phyloP scores from a whole-genome alignment of 495 filamentous ascomycete species.

The Alectoria sarmentosa region DNA sequence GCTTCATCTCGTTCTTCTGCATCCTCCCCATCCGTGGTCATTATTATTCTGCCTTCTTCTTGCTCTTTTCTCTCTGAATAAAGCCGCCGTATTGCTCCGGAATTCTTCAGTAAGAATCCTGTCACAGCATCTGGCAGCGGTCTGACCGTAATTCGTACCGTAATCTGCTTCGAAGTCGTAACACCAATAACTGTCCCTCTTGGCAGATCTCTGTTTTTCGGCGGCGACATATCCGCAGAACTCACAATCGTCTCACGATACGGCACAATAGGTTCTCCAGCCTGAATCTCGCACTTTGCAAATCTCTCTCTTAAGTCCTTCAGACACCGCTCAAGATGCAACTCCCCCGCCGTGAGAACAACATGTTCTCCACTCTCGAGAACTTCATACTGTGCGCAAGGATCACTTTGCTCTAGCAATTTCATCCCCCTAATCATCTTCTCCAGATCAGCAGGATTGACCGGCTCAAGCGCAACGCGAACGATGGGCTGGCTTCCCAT shows the following conservation, averaged over 20 bases:
- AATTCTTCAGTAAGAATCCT: conserved; percentile 76
- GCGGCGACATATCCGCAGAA: conserved; percentile 83
- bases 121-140: conserved; percentile 75
- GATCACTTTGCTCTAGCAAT: conserved; percentile 89
- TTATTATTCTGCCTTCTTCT: conserved; percentile 25
- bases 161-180: conserved; percentile 80
- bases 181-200: conserved; percentile 67
- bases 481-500: conserved; percentile 82
- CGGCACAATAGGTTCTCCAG: conserved; percentile 87
- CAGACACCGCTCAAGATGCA: conserved; percentile 90
- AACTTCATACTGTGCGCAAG: conserved; percentile 91
- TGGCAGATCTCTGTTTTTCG: conserved; percentile 79
- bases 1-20: conserved; percentile 32
- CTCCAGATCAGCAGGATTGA: conserved; percentile 76
- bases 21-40: conserved; percentile 28
- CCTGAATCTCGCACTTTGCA: conserved; percentile 91
- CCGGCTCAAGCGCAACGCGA: conserved; percentile 86
- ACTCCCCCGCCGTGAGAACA: conserved; percentile 84
- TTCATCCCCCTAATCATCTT: conserved; percentile 89
- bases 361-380: conserved; percentile 94
- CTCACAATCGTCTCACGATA: conserved; percentile 88
- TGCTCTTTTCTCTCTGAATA: conserved; percentile 57
- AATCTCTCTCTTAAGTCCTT: conserved; percentile 92
- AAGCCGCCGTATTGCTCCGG: conserved; percentile 67
- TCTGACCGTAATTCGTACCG: conserved; percentile 66